phyloP scores from a whole-genome alignment of 306 rosid genomes.

The Gillenia trifoliata region DNA sequence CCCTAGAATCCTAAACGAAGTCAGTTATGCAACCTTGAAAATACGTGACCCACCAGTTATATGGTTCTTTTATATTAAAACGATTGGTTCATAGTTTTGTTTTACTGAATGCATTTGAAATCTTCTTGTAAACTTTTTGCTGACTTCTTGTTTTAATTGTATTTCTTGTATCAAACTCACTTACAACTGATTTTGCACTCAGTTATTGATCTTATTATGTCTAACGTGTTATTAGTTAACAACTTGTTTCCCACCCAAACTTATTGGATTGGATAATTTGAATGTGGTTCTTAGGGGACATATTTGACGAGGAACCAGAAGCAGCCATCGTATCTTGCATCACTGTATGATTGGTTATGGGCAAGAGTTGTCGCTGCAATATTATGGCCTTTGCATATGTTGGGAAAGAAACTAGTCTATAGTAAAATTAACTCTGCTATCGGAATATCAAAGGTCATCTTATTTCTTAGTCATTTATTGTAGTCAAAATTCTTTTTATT shows the following conservation, averaged over 20 bases:
- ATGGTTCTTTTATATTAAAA: neutral
- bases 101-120: neutral
- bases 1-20: neutral
- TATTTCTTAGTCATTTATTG: neutral
- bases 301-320: constrained; percentile 54
- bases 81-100: neutral
- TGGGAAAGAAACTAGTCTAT: constrained; percentile 76
- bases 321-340: constrained; percentile 50
- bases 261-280: constrained; percentile 17
- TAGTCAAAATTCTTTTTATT: neutral
- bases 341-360: constrained; percentile 70
- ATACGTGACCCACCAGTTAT: neutral
- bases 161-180: neutral
- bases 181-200: neutral
- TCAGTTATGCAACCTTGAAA: neutral
- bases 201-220: neutral
- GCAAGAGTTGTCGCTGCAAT: constrained; percentile 67
- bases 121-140: neutral
- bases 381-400: constrained; percentile 68
- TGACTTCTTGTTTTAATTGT: neutral
- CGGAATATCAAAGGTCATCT: constrained; percentile 54
- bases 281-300: constrained; percentile 52
- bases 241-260: constrained; percentile 1
- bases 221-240: neutral
- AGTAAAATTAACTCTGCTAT: constrained; percentile 73